phyloP scores from a whole-genome alignment of 441 rosid genomes.

The Jatropha multifida region DNA sequence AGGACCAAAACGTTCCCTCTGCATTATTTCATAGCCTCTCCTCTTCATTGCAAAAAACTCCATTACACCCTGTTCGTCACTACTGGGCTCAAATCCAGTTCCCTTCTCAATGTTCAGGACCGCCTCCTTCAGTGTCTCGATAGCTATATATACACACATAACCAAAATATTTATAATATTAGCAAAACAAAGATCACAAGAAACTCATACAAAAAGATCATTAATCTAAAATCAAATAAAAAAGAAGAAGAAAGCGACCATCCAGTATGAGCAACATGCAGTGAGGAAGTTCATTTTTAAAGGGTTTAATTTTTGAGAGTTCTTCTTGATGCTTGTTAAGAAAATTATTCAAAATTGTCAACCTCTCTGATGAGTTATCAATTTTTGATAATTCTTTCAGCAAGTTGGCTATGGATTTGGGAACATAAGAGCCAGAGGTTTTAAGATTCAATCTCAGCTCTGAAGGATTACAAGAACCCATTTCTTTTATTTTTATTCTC shows the following conservation, averaged over 20 bases:
- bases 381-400: conserved; percentile 15
- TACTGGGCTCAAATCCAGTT: neutral
- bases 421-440: conserved; percentile 17
- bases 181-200: neutral
- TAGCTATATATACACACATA: conserved; percentile 14
- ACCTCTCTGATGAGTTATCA: neutral
- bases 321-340: conserved; percentile 23
- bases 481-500: neutral
- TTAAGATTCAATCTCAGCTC: conserved; percentile 21
- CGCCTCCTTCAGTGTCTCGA: conserved; percentile 18
- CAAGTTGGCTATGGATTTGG: conserved; percentile 15
- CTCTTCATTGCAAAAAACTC: neutral
- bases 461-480: neutral
- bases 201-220: neutral
- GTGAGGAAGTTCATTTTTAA: conserved; percentile 20
- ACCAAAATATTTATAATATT: neutral
- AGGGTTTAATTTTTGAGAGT: conserved; percentile 4
- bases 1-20: neutral
- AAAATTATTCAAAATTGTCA: conserved; percentile 19
- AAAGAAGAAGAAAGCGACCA: conserved; percentile 16
- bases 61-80: neutral
- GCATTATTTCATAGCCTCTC: neutral
- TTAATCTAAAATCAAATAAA: neutral
- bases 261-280: conserved; percentile 22
- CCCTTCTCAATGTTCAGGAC: conserved; percentile 1